These are phyloP conservation scores for Lactarius vividus DNA, from an alignment of 768 basidiomycete genomes.

Conservation along the genomic window DNA sequence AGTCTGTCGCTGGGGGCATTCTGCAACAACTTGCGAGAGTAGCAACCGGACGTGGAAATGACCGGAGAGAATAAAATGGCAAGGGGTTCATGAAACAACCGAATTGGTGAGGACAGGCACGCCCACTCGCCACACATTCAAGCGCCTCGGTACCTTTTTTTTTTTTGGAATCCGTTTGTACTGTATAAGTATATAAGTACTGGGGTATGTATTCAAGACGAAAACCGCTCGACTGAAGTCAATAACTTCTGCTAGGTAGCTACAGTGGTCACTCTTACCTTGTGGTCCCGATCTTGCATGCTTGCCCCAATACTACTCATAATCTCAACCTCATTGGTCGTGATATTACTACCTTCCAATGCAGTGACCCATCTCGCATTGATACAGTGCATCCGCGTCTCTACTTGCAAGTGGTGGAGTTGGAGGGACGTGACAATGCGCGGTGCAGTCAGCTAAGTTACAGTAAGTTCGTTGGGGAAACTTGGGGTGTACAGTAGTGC, in stretches of 20 bases:
- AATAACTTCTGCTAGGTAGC: too few species aligned
- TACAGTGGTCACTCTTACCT: too few species aligned
- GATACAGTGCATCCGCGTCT: not conserved
- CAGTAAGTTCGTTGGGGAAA: not conserved
- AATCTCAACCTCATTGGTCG: too few species aligned
- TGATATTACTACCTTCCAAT: too few species aligned
- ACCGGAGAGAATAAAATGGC: not conserved
- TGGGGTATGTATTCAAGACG: too few species aligned
- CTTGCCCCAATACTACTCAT: too few species aligned
- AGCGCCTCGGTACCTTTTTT: not conserved
- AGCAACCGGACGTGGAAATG: not conserved
- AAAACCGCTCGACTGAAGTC: too few species aligned
- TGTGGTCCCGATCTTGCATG: too few species aligned
- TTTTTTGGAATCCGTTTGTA: too few species aligned
- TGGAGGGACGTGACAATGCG: not conserved
- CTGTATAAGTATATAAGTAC: too few species aligned
- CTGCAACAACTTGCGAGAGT: constrained; percentile 33
- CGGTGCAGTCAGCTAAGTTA: not conserved
- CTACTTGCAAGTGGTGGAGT: too few species aligned
- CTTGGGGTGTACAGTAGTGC: too few species aligned
- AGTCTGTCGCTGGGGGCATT: constrained; percentile 33
- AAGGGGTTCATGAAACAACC: not conserved
- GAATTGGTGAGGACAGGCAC: not conserved
- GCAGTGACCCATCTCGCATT: not conserved
- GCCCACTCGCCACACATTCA: not conserved